Base-by-base conservation (phyloP, 1,284 basidiomycete species). In the Mycena citricolor region DNA sequence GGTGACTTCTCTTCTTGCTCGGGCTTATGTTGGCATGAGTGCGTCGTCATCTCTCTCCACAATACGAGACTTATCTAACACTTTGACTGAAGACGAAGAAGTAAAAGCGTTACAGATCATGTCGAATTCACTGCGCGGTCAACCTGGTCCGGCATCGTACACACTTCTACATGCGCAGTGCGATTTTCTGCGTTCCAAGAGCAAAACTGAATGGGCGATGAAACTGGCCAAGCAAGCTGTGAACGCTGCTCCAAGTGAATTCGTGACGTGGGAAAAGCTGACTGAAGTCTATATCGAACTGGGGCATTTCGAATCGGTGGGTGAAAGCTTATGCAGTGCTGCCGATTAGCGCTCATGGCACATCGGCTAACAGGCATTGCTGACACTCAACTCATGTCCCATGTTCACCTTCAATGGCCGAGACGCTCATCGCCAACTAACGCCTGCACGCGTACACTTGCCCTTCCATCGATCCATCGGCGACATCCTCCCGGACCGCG, bases 341-440 rank as follows among this genome's bases (percentile, higher is more conserved):
- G 29, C 19, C 21, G 8, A 23, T 13, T n/a, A n/a, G n/a, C n/a
- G 20, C 37, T 44, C 37, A 51, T 7, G 34, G 33, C 5, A 42
- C 19, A 24, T 28, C 5, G 11, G 3, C 17, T 38, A 5, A 32
- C 11, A 14, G 5, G 93, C 95, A 0, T 72, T 99, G 11, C 76
- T 98, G 29, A 98, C 95, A 2, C 80, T 99, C 49, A 99, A 99
- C 63, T 98, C 95, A 28, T 99, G 97, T 69, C 95, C 95, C 1
- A 99, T 99, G 95, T 99, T 99, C 68, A 98, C 95, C 2, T 99
- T 91, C 71, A 97, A 97, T 62, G 95, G 97, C 43, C 84, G 94
- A 13, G 97, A 99, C 65, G 74, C 89, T 8, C 97, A 99, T 64
- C 81, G 94, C 6, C 85, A 83, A 67, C 82, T 97, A 5, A 77